These are phyloP conservation scores for Allium fistulosum DNA, from an alignment of 106 monocot species.

Conservation along the genomic window DNA sequence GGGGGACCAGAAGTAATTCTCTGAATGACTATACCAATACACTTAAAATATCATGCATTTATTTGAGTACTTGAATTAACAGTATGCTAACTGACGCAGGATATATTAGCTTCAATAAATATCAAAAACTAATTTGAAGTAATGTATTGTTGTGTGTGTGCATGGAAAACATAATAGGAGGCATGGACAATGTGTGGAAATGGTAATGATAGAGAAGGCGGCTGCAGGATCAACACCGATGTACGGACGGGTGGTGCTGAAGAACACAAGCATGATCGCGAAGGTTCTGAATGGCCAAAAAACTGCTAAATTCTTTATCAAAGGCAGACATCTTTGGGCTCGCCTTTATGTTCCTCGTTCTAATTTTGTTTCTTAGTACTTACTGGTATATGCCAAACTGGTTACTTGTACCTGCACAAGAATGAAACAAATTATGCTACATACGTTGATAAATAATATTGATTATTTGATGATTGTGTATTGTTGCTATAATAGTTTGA, in stretches of 20 bases:
- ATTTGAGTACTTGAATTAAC: background rate
- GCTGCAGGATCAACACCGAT: conserved; percentile 17
- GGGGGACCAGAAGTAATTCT: too few species aligned
- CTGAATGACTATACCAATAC: too few species aligned
- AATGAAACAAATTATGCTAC: too few species aligned
- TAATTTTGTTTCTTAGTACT: background rate
- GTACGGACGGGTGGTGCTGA: conserved; percentile 40
- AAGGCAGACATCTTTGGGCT: conserved; percentile 53
- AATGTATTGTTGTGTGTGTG: too few species aligned
- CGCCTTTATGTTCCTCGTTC: conserved; percentile 24
- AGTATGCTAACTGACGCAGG: too few species aligned
- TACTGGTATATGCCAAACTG: too few species aligned
- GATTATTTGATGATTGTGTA: too few species aligned
- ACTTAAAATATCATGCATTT: background rate
- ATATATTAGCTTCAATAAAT: too few species aligned
- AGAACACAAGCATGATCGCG: conserved; percentile 18
- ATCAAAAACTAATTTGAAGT: background rate
- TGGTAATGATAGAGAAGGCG: conserved; percentile 36
- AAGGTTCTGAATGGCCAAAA: conserved; percentile 32
- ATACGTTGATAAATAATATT: too few species aligned
- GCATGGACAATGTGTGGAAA: conserved; percentile 34
- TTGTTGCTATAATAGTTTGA: too few species aligned
- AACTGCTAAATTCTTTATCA: conserved; percentile 46
- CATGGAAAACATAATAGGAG: conserved; percentile 4
- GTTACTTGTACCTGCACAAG: too few species aligned